Conservation (phyloP, 352 stramenopile genomes). For the Pythium brassicae region DNA sequence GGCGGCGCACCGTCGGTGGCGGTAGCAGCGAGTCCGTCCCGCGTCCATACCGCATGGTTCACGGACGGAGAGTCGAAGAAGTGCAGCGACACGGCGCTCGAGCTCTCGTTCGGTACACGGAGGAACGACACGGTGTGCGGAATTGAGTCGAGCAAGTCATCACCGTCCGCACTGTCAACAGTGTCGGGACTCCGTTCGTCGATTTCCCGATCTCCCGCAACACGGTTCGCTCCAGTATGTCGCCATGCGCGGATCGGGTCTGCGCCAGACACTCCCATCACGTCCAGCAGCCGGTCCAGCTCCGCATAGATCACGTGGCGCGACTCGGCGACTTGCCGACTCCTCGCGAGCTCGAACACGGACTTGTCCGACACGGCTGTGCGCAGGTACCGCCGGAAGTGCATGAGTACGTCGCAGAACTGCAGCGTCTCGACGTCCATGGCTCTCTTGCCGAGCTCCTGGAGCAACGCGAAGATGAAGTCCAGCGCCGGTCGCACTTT, state of each 20-base stretch:
- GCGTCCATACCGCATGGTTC: background rate
- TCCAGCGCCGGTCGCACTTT: slow-evolving; percentile 3
- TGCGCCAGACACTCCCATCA: background rate
- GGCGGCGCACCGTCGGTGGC: background rate
- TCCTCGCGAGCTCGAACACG: background rate
- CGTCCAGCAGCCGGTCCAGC: slow-evolving; percentile 1
- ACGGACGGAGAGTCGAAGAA: background rate
- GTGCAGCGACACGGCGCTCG: background rate
- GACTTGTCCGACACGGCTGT: slow-evolving; percentile 6
- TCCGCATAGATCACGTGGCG: slow-evolving; percentile 2
- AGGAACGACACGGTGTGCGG: too few relatives aligned
- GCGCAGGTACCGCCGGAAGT: slow-evolving; percentile 2
- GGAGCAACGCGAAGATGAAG: background rate
- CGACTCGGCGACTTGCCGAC: slow-evolving; percentile 1
- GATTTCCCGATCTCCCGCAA: too few relatives aligned
- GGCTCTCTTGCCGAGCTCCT: background rate
- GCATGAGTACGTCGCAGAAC: slow-evolving; percentile 1
- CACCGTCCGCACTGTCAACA: too few relatives aligned
- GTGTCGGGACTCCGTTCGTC: too few relatives aligned
- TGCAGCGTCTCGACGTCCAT: background rate
- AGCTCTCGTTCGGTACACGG: background rate
- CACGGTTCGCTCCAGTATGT: too few relatives aligned
- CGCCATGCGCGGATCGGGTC: slow-evolving; percentile 2
- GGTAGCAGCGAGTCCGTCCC: background rate
- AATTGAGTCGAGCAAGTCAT: too few relatives aligned